Evolutionary conservation across 2,329 filamentous ascomycete species (phyloP).

Genomic region (Aspergillus pseudonomiae): DNA sequence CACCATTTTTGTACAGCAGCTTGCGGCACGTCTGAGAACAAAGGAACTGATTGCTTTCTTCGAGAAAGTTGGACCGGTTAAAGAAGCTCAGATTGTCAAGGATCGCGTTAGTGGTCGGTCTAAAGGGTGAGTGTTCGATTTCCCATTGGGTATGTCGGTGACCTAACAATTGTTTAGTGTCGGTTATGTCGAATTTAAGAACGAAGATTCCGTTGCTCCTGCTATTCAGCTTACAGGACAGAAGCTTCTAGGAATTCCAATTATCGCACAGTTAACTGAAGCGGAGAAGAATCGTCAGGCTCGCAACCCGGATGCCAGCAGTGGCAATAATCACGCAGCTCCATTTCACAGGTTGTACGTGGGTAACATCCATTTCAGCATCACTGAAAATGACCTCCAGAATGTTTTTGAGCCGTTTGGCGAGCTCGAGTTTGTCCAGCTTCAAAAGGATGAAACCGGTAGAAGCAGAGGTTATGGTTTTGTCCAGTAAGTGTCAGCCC

Average conservation of each 20-base stretch:
- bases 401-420: constrained; percentile 98
- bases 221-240: constrained; percentile 98
- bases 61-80: constrained; percentile 89
- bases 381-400: constrained; percentile 92
- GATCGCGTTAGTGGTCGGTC: constrained; percentile 95
- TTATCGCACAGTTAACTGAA: constrained; percentile 97
- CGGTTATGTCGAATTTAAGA: constrained; percentile 98
- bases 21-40: constrained; percentile 88
- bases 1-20: constrained; percentile 97
- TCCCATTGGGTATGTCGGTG: neutral
- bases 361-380: constrained; percentile 99
- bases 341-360: constrained; percentile 98
- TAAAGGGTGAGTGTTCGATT: constrained; percentile 73
- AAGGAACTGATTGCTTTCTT: constrained; percentile 95
- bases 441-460: constrained; percentile 92
- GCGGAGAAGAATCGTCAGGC: constrained; percentile 99
- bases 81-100: constrained; percentile 98
- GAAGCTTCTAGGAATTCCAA: constrained; percentile 96
- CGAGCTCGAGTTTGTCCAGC: constrained; percentile 93
- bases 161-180: constrained; percentile 63
- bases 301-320: constrained; percentile 72
- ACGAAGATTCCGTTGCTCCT: constrained; percentile 88
- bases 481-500: constrained; percentile 75
- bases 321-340: constrained; percentile 74
- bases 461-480: constrained; percentile 96